Percentiles rank a stretch among this genome's conserved stretches.
These are phyloP conservation scores for Xylaria nigripes DNA, from an alignment of 495 filamentous ascomycete species.

Conservation along the genomic window DNA sequence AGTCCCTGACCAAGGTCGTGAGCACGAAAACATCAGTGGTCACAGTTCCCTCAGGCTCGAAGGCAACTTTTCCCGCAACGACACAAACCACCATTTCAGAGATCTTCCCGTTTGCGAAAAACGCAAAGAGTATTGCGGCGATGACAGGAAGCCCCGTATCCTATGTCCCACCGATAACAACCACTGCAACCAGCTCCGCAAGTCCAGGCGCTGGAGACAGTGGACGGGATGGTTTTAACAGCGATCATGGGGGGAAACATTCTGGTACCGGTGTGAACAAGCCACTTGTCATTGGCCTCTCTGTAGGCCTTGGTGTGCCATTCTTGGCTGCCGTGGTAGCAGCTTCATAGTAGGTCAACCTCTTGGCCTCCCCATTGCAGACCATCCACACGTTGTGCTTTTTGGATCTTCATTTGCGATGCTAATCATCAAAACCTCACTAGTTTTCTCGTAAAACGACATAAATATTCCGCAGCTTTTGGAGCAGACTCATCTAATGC, in stretches of 20 bases:
- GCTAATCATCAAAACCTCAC: not conserved
- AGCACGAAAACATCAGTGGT: constrained; percentile 28
- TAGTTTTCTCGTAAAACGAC: constrained; percentile 16
- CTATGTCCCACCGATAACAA: constrained; percentile 24
- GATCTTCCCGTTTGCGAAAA: constrained; percentile 32
- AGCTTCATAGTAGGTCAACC: constrained; percentile 29
- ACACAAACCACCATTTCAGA: constrained; percentile 22
- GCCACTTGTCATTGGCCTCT: constrained; percentile 36
- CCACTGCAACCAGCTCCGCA: constrained; percentile 19
- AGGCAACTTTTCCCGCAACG: constrained; percentile 30
- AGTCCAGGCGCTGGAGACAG: not conserved
- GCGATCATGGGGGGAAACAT: constrained; percentile 5
- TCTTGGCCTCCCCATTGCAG: not conserved
- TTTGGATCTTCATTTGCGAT: not conserved
- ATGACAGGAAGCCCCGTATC: constrained; percentile 29
- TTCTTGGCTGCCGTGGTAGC: constrained; percentile 24
- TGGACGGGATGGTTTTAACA: not conserved
- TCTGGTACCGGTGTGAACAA: constrained; percentile 22
- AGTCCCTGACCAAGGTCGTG: constrained; percentile 30
- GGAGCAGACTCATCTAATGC: constrained; percentile 3
- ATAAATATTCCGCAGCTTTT: constrained; percentile 7
- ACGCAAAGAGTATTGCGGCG: constrained; percentile 27
- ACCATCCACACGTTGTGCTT: not conserved
- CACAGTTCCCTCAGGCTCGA: constrained; percentile 29
- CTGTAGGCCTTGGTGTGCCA: constrained; percentile 37